Evolutionary conservation across 2,329 filamentous ascomycete species (phyloP), one percentile per base, ranked within the genome.

Genomic region (Fusarium sp.): DNA sequence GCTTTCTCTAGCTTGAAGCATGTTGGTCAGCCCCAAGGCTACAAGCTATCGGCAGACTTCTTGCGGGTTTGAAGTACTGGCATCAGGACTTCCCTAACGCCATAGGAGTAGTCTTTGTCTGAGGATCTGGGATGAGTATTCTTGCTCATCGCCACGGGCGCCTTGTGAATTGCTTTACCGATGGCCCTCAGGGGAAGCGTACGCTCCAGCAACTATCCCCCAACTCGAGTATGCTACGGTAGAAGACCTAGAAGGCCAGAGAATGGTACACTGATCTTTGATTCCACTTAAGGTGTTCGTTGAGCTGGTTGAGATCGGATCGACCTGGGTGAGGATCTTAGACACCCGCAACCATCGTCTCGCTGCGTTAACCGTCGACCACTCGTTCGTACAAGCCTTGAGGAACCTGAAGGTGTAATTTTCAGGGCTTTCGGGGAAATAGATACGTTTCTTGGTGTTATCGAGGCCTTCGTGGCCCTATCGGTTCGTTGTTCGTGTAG

Each of bases 231-330:
- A 11, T n/a, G 8, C 22, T n/a, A 7, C 9, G 29, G 13, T n/a
- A 13, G 16, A 13, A 13, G 16, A 7, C 1, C 16, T 5, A 8
- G 2, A 10, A 13, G 2, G 24, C 6, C 18, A 13, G 2, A 2
- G 1, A n/a, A 52, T 13, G 5, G 4, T 5, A 3, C 0, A 2
- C 0, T 1, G 6, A 2, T 50, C 6, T 18, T 13, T n/a, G 3
- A 0, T n/a, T n/a, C 9, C 1, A 3, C 10, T 14, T 16, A 24
- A 7, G n/a, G 16, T 4, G 3, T 13, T 6, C 16, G 45, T 6
- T 18, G 3, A 29, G 11, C 45, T 5, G 45, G 16, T 13, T 13
- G 45, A 10, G 14, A 10, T 6, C 5, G 29, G 16, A 13, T 29
- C 1, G 9, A 6, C 9, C 6, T 29, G 5, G 45, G 24, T n/a